Base-by-base conservation (phyloP, 345 rosid genomes). In the Durio zibethinus region DNA sequence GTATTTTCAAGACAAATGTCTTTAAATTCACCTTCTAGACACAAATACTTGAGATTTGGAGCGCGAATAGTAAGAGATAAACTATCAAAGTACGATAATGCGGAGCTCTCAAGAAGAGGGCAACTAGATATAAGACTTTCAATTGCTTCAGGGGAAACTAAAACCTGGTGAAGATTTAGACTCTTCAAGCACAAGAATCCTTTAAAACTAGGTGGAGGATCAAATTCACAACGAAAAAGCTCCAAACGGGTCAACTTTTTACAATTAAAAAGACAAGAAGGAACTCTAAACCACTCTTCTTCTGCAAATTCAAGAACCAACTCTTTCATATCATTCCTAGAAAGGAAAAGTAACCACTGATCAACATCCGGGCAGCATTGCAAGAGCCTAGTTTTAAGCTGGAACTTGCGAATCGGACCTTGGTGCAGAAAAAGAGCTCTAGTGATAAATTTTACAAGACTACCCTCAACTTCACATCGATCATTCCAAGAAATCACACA, bases 291-390 rank as follows among this genome's bases (percentile, higher is more conserved):
- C 94, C 93, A 90, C 62, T 92, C 97, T 0, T 87, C 94, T 86
- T 96, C 99, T 12, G 93, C 97, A 80, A 93, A 78, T 78, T 91
- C 89, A 56, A 93, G 94, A 70, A 90, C 84, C 80, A 96, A 79
- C 67, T 91, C 94, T 59, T 87, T 93, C 62, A 96, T 77, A 72
- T 78, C 97, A 70, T 80, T 80, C 72, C 97, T 86, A 0, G 98
- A 96, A 38, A 96, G 99, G 81, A 89, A 92, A 76, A 96, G 98
- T 57, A 93, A 47, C 98, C 99, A 96, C 72, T 93, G 98, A 77
- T 96, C 99, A 33, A 96, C 83, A 56, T 93, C 97, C 0, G 97
- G 90, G 85, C 92, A 88, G 73, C 88, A 83, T 40, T 88, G 94
- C 78, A 91, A 74, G 81, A 73, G 75, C 1, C 86, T 59, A 23